Conservation (phyloP, 768 basidiomycete species). For the Lyophyllum semitale region DNA sequence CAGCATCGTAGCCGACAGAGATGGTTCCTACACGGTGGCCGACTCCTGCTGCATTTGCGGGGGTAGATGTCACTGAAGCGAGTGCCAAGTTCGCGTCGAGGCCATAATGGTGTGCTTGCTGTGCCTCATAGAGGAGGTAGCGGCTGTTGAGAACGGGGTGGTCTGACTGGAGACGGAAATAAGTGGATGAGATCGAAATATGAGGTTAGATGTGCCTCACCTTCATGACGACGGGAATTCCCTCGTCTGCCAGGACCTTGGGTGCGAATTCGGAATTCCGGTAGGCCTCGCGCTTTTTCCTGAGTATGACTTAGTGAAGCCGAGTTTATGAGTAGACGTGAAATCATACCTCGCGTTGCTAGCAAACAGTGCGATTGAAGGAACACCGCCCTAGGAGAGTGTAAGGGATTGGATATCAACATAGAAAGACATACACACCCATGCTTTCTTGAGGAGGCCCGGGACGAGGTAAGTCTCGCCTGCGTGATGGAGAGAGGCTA, state of each 20-base stretch:
- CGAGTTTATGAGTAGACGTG: not conserved
- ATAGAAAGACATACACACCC: slow-evolving; percentile 36
- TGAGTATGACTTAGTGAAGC: slow-evolving; percentile 6
- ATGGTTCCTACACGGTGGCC: slow-evolving; percentile 70
- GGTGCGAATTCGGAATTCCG: slow-evolving; percentile 75
- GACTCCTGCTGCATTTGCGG: slow-evolving; percentile 65
- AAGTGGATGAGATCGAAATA: not conserved
- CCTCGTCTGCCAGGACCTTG: slow-evolving; percentile 65
- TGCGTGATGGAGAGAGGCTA: slow-evolving; percentile 79
- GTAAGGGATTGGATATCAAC: not conserved
- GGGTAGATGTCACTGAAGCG: slow-evolving; percentile 61
- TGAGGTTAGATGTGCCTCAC: slow-evolving; percentile 25
- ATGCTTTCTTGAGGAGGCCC: slow-evolving; percentile 69
- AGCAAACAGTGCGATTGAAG: slow-evolving; percentile 75
- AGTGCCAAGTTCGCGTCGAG: slow-evolving; percentile 59
- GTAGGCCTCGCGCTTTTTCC: slow-evolving; percentile 56
- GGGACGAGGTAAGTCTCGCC: slow-evolving; percentile 84
- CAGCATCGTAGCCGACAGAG: slow-evolving; percentile 41
- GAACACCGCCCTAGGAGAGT: slow-evolving; percentile 42
- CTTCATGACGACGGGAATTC: slow-evolving; percentile 75
- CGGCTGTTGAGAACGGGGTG: slow-evolving; percentile 63
- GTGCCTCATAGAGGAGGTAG: slow-evolving; percentile 70
- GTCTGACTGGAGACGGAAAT: slow-evolving; percentile 40
- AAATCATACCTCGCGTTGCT: slow-evolving; percentile 48
- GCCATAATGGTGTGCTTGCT: slow-evolving; percentile 69